Conservation (phyloP, 1,284 basidiomycete species). For the Cryptococcus sp. region DNA sequence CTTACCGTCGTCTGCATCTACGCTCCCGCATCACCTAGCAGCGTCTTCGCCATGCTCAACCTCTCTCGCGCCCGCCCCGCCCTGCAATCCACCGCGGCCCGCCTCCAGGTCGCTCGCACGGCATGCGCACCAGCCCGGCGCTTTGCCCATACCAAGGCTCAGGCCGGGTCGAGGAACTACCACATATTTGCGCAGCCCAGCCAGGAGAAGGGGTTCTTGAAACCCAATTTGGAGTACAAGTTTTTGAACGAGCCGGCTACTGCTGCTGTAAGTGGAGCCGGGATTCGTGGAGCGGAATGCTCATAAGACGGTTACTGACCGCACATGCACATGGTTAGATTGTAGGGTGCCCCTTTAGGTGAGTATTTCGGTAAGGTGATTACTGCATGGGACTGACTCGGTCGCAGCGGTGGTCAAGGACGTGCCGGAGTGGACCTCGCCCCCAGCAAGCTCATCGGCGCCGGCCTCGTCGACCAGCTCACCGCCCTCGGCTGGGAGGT, state of each 20-base stretch:
- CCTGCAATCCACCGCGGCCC: background rate
- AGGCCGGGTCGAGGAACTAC: background rate
- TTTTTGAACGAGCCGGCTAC: constrained; percentile 68
- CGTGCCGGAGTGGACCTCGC: constrained; percentile 85
- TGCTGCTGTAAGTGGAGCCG: constrained; percentile 57
- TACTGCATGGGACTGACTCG: constrained; percentile 1
- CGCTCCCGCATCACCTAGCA: too few relatives aligned
- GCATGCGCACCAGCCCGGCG: background rate
- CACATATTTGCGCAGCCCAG: constrained; percentile 14
- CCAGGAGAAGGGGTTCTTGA: constrained; percentile 4
- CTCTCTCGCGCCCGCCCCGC: background rate
- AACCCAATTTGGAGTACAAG: constrained; percentile 43
- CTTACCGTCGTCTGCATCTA: background rate
- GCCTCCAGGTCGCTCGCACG: background rate
- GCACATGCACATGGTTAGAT: constrained; percentile 52
- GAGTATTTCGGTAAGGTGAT: background rate
- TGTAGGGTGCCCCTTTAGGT: constrained; percentile 73
- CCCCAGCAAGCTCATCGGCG: constrained; percentile 79
- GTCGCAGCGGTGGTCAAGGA: constrained; percentile 54
- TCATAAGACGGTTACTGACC: background rate
- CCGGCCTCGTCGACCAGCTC: constrained; percentile 76
- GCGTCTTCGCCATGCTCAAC: background rate
- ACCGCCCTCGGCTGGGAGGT: constrained; percentile 81
- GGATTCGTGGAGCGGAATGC: background rate
- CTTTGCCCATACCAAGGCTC: background rate